phyloP scores from a whole-genome alignment of 2,329 filamentous ascomycete species.

The Fusarium phyllophilum region DNA sequence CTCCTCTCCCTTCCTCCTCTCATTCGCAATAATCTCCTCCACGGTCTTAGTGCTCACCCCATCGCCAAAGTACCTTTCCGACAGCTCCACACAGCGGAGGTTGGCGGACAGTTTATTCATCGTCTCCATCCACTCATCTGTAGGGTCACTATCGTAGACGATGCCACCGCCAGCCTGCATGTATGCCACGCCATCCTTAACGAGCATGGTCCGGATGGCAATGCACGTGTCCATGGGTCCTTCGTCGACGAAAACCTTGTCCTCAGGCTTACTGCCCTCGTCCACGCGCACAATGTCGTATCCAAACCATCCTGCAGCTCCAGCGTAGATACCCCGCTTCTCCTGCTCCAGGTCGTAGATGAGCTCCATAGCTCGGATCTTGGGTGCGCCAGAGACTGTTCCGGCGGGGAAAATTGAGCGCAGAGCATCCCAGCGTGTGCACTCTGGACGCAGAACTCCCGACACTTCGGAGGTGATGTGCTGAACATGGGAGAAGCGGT shows the following conservation, averaged over 20 bases:
- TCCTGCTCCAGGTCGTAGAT: slow-evolving; percentile 94
- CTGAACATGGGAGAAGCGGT: slow-evolving; percentile 96
- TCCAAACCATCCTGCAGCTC: slow-evolving; percentile 96
- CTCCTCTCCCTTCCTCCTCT: slow-evolving; percentile 43
- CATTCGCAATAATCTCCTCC: slow-evolving; percentile 42
- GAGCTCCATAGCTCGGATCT: slow-evolving; percentile 96
- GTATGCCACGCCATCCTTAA: slow-evolving; percentile 91
- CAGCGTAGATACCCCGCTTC: slow-evolving; percentile 95
- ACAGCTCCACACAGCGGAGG: slow-evolving; percentile 43
- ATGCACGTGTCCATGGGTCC: slow-evolving; percentile 92
- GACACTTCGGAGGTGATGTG: slow-evolving; percentile 97
- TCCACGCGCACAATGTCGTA: slow-evolving; percentile 77
- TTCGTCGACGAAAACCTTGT: slow-evolving; percentile 59
- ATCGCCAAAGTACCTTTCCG: slow-evolving; percentile 42
- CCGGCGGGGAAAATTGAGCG: slow-evolving; percentile 96
- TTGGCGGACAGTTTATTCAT: slow-evolving; percentile 84
- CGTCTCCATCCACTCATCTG: slow-evolving; percentile 94
- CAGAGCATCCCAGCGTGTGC: slow-evolving; percentile 95
- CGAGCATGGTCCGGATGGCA: slow-evolving; percentile 88
- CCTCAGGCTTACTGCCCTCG: slow-evolving; percentile 57
- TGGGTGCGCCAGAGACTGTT: slow-evolving; percentile 94
- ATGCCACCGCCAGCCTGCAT: slow-evolving; percentile 91
- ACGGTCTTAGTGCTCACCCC: slow-evolving; percentile 42
- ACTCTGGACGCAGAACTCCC: slow-evolving; percentile 82
- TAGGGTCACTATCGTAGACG: slow-evolving; percentile 90